phyloP scores from a whole-genome alignment of 192 early-diverging fungal genomes.

The Backusella tuberculispora region DNA sequence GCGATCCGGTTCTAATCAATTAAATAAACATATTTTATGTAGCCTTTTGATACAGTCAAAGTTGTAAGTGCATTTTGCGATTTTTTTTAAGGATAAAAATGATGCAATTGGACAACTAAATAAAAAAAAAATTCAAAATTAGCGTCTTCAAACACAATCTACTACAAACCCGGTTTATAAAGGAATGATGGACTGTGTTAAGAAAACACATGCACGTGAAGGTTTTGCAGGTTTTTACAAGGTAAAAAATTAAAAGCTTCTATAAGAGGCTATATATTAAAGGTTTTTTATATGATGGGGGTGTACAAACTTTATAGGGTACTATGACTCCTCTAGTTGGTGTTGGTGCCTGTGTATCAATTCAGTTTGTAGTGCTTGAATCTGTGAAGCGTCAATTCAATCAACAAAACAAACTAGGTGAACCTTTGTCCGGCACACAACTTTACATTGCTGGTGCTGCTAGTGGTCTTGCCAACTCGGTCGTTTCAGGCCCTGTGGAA shows the following conservation, averaged over 20 bases:
- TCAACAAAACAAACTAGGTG: slow-evolving; percentile 48
- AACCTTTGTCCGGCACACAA: slow-evolving; percentile 71
- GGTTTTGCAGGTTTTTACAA: slow-evolving; percentile 87
- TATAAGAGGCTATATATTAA: background rate
- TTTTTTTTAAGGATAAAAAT: background rate
- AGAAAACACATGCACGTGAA: slow-evolving; percentile 80
- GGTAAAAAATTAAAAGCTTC: slow-evolving; percentile 40
- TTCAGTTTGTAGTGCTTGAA: slow-evolving; percentile 92
- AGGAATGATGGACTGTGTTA: slow-evolving; percentile 86
- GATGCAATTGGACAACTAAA: background rate
- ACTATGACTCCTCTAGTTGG: slow-evolving; percentile 93
- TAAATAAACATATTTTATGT: background rate
- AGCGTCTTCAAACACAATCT: slow-evolving; percentile 92
- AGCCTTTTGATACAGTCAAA: slow-evolving; percentile 84
- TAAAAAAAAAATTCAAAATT: background rate
- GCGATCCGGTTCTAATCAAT: background rate
- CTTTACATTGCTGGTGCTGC: slow-evolving; percentile 86
- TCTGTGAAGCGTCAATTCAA: slow-evolving; percentile 83
- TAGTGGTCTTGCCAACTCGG: slow-evolving; percentile 86
- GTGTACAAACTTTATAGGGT: slow-evolving; percentile 48
- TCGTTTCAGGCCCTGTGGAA: slow-evolving; percentile 92
- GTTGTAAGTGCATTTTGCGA: slow-evolving; percentile 53
- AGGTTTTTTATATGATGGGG: background rate
- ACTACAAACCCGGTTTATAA: slow-evolving; percentile 65
- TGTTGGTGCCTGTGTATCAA: slow-evolving; percentile 92